Base-by-base conservation (phyloP, 2,329 filamentous ascomycete species). In the Niveomyces coronatus region DNA sequence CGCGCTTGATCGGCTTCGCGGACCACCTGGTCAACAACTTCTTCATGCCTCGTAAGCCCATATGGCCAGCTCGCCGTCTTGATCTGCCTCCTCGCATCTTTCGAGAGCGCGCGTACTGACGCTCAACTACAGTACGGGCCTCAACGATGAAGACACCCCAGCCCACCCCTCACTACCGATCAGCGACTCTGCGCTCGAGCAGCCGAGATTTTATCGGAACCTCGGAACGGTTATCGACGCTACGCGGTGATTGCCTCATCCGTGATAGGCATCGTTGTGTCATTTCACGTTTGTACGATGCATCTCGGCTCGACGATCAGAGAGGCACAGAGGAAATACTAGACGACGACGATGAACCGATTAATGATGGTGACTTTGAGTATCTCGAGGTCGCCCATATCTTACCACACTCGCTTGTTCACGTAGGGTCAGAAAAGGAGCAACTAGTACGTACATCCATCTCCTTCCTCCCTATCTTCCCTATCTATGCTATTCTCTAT, bases 361-460 rank as follows among this genome's bases (percentile, higher is more conserved):
- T 35, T 10, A 10, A n/a, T 11, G 24, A 35, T 31, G 27, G 15
- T n/a, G 27, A 26, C 26, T 39, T 41, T 37, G 30, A 31, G 4
- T 15, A 14, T 17, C 35, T 45, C n/a, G 44, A 46, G 24, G 44
- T 46, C 8, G 46, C 46, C 13, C 44, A 46, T 28, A 43, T 44
- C 28, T 28, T 46, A 18, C 44, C 42, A n/a, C 42, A 43, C 28
- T 44, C 42, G 20, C 35, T 44, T 10, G 24, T 38, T 13, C 37
- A 44, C 28, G 24, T 31, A 6, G 15, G 30, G 13, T 36, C 31
- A 24, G 31, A 28, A 31, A 24, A 31, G n/a, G 22, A 38, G 29
- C 26, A 37, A 37, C 18, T 41, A 17, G 42, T 46, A 46, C 15
- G 39, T 32, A 15, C 22, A 17, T 31, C n/a, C 13, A 8, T 24